Base-by-base conservation (phyloP, 2,329 filamentous ascomycete species). In the Eutypa lata region DNA sequence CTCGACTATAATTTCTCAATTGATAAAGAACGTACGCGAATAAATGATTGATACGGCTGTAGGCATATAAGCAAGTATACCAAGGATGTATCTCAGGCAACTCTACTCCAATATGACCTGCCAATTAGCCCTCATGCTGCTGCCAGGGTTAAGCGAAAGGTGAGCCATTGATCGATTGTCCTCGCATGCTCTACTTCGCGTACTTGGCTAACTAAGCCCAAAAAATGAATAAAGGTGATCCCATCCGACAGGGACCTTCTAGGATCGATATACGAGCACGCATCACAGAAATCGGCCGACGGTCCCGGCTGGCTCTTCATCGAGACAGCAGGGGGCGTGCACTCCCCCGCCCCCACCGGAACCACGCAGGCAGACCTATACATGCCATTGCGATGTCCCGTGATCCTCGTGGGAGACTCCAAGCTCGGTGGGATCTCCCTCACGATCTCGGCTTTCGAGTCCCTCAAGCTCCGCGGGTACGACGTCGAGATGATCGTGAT, bases 291-390 rank as follows among this genome's bases (percentile, higher is more conserved):
- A 50, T 75, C 79, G 3, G 61, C 66, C 19, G 59, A 61, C 2
- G 70, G 71, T 4, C 67, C 73, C 45, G 81, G 81, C n/a, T 83
- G 86, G 69, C 72, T 89, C 1, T 78, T 95, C 46, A 75, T 94
- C 45, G 90, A 95, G 67, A 94, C 90, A 2, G 90, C 90, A 1
- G 90, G 90, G 1, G 90, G 90, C 1, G 88, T 93, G 0, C 84
- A 93, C 56, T 93, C 89, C 0, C 90, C 90, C 0, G 82, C 82
- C 0, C 90, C 90, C 1, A 89, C 87, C 35, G 89, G 89, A 10
- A 87, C 79, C 2, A 84, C 87, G 0, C 90, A 95, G 65, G 89
- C 86, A 2, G 90, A 95, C 63, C 71, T 92, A 1, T 94, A 92
- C 65, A 76, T 86, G 19, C 84, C 89, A 0, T 71, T 95, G 1